Conservation (phyloP, 2,329 filamentous ascomycete species). For the Trichoderma endophyticum region DNA sequence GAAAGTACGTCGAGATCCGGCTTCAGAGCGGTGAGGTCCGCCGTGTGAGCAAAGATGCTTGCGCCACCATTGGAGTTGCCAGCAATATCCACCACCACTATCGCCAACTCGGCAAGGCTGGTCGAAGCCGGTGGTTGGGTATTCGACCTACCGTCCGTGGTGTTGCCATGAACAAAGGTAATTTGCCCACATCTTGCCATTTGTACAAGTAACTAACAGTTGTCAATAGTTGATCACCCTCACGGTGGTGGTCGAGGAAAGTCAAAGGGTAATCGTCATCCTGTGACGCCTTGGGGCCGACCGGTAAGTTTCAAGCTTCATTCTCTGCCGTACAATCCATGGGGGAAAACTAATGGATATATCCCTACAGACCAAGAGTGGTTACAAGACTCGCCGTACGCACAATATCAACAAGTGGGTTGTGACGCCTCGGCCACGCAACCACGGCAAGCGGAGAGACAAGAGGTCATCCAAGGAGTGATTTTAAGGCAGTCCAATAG, state of each 20-base stretch:
- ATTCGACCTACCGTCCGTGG: conserved; percentile 94
- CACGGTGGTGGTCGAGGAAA: conserved; percentile 99
- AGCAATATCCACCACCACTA: conserved; percentile 94
- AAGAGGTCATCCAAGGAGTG: conserved; percentile 48
- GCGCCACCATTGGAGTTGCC: conserved; percentile 88
- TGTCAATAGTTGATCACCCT: conserved; percentile 74
- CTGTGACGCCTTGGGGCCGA: conserved; percentile 93
- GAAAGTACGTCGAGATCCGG: conserved; percentile 77
- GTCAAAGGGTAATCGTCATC: conserved; percentile 95
- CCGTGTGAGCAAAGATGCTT: conserved; percentile 85
- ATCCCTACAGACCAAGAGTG: conserved; percentile 64
- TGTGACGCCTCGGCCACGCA: conserved; percentile 76
- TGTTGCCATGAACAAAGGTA: conserved; percentile 96
- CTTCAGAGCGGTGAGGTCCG: conserved; percentile 92
- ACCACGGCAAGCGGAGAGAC: conserved; percentile 82
- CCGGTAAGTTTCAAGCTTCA: conserved; percentile 62
- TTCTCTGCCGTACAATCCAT: neutral
- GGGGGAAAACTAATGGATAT: neutral
- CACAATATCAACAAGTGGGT: conserved; percentile 90
- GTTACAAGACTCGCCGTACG: conserved; percentile 88
- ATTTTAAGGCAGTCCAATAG: neutral
- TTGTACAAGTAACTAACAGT: neutral
- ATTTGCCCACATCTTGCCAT: conserved; percentile 27
- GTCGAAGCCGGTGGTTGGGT: conserved; percentile 87
- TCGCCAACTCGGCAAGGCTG: conserved; percentile 88